Percentiles rank a stretch among this genome's conserved stretches.
phyloP scores from a whole-genome alignment of 2,329 filamentous ascomycete species.

The Berkeleyomyces basicola region DNA sequence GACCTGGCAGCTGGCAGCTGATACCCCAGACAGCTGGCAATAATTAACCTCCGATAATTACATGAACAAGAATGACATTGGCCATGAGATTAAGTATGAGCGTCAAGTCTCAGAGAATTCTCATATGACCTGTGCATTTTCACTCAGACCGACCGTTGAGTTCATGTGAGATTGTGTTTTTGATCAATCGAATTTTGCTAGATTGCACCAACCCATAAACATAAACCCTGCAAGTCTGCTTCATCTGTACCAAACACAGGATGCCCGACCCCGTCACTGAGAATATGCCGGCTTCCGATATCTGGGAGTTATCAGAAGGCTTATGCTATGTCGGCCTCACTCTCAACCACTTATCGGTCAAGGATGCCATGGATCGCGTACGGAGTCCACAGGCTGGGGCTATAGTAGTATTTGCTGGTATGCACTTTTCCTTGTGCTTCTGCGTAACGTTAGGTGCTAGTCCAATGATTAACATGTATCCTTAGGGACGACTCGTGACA shows the following conservation, averaged over 20 bases:
- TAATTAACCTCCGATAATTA: not conserved
- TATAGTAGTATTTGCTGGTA: constrained; percentile 61
- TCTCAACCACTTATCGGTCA: constrained; percentile 39
- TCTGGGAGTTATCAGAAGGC: constrained; percentile 29
- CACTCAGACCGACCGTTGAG: not conserved
- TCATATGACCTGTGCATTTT: not conserved
- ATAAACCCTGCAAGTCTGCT: not conserved
- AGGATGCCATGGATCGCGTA: constrained; percentile 45
- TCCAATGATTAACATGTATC: not conserved
- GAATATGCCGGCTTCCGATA: not conserved
- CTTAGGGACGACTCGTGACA: constrained; percentile 59
- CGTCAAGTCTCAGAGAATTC: not conserved
- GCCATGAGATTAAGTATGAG: not conserved
- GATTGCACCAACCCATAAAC: not conserved
- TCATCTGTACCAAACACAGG: not conserved
- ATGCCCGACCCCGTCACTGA: not conserved
- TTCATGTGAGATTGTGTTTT: not conserved
- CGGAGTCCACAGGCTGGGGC: constrained; percentile 58
- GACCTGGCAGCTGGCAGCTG: not conserved
- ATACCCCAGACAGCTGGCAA: not conserved
- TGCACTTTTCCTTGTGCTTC: constrained; percentile 14
- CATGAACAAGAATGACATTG: not conserved
- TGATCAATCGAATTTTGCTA: not conserved
- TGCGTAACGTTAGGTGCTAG: constrained; percentile 12
- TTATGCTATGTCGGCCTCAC: constrained; percentile 54